Conservation (phyloP, 202 grass and related monocot genomes). For the Schoenoplectus tabernaemontani region DNA sequence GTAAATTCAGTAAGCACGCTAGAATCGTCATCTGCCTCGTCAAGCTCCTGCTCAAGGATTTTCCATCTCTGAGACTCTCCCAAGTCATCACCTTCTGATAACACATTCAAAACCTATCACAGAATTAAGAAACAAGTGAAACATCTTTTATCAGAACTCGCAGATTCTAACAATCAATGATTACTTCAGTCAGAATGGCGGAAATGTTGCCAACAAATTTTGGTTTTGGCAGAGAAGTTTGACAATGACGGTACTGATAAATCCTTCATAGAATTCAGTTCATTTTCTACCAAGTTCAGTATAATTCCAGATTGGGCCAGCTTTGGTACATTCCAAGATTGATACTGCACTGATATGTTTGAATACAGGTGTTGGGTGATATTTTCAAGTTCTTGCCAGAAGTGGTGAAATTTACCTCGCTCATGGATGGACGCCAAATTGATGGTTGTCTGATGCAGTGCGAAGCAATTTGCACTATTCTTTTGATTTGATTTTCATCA, state of each 20-base stretch:
- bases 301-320: background rate
- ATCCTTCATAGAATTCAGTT: background rate
- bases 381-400: background rate
- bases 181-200: background rate
- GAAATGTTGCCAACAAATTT: background rate
- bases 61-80: conserved; percentile 63
- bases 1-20: conserved; percentile 40
- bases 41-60: conserved; percentile 50
- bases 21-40: conserved; percentile 57
- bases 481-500: conserved; percentile 60
- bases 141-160: background rate
- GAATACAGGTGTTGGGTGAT: background rate
- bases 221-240: background rate
- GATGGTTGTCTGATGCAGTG: conserved; percentile 71
- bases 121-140: conserved; percentile 8
- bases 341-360: background rate
- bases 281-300: no score
- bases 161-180: background rate
- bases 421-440: conserved; percentile 70
- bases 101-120: conserved; percentile 53
- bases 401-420: conserved; percentile 41
- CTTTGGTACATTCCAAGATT: no score
- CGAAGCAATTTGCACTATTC: conserved; percentile 42
- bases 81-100: conserved; percentile 41
- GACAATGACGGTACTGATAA: background rate